A percentile compares a stretch with the other conserved stretches of the same genome.
phyloP scores from a whole-genome alignment of 805 yeast species.

The Cyberlindnera xishuangbannaensis region DNA sequence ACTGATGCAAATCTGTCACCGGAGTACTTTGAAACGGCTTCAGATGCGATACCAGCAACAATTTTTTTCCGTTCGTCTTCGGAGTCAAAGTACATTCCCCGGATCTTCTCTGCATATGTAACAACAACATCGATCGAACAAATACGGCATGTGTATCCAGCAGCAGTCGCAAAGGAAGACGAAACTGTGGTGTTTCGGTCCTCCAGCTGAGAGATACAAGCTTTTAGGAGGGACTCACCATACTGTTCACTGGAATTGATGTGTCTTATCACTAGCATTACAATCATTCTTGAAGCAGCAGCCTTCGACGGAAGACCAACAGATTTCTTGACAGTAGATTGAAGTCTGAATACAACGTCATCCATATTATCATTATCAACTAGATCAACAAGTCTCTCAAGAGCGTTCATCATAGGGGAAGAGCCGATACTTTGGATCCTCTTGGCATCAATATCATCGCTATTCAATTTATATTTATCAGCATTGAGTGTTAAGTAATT shows the following conservation, averaged over 20 bases:
- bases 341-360: conserved; percentile 41
- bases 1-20: conserved; percentile 60
- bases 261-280: conserved; percentile 55
- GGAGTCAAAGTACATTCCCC: conserved; percentile 53
- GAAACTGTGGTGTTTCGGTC: conserved; percentile 72
- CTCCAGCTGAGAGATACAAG: conserved; percentile 51
- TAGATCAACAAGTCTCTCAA: conserved; percentile 62
- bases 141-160: conserved; percentile 71
- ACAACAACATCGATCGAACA: conserved; percentile 47
- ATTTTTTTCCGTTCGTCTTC: conserved; percentile 41
- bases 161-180: conserved; percentile 69
- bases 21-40: conserved; percentile 62
- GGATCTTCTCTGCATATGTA: conserved; percentile 47
- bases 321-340: conserved; percentile 54
- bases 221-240: conserved; percentile 57
- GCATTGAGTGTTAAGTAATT: conserved; percentile 87
- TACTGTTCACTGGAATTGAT: conserved; percentile 38
- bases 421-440: conserved; percentile 66
- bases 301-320: conserved; percentile 92
- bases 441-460: conserved; percentile 69
- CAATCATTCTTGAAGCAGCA: conserved; percentile 71
- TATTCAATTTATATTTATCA: conserved; percentile 71
- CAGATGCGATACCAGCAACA: conserved; percentile 56
- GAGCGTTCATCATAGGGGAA: conserved; percentile 86
- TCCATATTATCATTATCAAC: conserved; percentile 39